Conservation (phyloP, 306 rosid species). For the Luffa acutangula region DNA sequence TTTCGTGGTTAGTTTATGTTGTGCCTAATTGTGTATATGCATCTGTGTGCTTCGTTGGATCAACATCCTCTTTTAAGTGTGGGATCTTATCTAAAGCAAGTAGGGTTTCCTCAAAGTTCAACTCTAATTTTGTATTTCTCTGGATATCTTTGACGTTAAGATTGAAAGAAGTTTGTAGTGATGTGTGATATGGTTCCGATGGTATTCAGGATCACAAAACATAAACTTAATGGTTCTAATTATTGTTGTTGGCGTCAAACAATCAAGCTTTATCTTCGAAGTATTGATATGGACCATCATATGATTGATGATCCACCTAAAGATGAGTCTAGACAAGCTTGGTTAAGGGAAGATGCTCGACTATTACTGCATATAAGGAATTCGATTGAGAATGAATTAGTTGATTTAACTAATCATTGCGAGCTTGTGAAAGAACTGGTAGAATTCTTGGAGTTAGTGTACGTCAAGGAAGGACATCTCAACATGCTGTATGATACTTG, state of each 20-base stretch:
- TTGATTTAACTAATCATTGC: neutral
- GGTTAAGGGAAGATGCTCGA: neutral
- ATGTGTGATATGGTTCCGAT: neutral
- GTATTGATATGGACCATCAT: neutral
- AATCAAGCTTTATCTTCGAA: neutral
- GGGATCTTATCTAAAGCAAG: neutral
- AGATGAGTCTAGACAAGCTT: neutral
- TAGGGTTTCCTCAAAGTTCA: neutral
- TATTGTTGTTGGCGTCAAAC: neutral
- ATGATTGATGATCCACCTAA: neutral
- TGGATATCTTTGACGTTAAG: neutral
- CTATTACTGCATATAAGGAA: neutral
- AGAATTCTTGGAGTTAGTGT: neutral
- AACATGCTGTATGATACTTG: neutral
- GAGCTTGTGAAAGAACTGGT: neutral
- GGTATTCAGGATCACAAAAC: neutral
- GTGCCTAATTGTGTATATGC: neutral
- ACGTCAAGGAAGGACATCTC: neutral
- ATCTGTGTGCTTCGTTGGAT: neutral
- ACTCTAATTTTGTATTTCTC: neutral
- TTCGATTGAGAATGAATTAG: neutral
- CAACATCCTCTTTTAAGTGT: neutral
- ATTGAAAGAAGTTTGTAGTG: neutral
- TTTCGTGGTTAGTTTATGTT: too few species aligned
- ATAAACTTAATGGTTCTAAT: neutral